Base-by-base conservation (phyloP, 805 yeast genomes). In the Metschnikowia kofuensis region DNA sequence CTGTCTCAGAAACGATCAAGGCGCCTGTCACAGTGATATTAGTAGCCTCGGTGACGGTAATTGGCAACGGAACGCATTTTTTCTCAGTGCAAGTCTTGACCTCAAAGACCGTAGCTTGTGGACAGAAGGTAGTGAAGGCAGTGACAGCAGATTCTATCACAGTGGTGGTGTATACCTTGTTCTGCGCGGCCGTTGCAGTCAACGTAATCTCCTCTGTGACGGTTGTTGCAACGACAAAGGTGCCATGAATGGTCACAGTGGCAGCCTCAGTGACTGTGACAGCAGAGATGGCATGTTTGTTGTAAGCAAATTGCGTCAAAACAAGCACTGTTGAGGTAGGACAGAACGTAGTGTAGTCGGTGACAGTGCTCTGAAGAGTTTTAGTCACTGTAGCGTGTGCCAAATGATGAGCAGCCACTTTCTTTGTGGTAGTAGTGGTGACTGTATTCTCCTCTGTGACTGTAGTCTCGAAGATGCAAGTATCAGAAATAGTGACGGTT, bases 91-190 rank as follows among this genome's bases (percentile, higher is more conserved):
- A 69, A 35, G 66, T 67, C 48, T 68, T 68, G 47, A 70, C 52
- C 47, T 66, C 63, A 39, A 70, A 40, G 40, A 65, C 63, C 46
- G 75, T 70, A 34, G 66, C 48, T 38, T 52, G 56, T 49, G 74
- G 73, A 55, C 74, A 69, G 67, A 63, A 68, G 51, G 74, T 70
- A 55, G 64, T 58, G 64, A 57, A 68, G 50, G 58, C 70, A 50
- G 74, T 70, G 45, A 62, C 64, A 34, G 70, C 67, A 26, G 56
- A 39, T 29, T 56, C 56, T 35, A 59, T 53, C 50, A 69, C 62
- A 46, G 62, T 51, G 43, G 60, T 58, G 48, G 67, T 31, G 4
- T 13, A 27, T 2, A 41, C n/a, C 11, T 27, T 12, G 16, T 9
- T 15, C 45, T 14, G 34, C 13, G 32, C 16, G 9, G 27, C 29